Evolutionary conservation across 768 basidiomycete species (phyloP).

Genomic region (Lentinula edodes): DNA sequence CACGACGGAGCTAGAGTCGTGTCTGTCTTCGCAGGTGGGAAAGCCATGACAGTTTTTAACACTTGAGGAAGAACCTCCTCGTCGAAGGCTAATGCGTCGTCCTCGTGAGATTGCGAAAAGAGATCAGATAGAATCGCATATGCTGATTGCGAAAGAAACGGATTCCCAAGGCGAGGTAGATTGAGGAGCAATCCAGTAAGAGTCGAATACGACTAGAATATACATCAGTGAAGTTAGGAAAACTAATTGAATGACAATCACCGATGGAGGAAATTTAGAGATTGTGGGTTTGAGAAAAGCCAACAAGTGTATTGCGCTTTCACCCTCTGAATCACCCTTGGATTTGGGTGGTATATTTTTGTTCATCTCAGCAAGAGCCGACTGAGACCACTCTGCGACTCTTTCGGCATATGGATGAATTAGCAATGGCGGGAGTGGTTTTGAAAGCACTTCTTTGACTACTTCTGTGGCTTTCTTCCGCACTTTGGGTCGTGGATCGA

Average conservation of each 20-base stretch:
- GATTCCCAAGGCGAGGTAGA: constrained; percentile 82
- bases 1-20: constrained; percentile 66
- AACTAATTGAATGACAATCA: constrained; percentile 32
- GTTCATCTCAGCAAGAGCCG: constrained; percentile 59
- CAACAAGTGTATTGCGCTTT: constrained; percentile 75
- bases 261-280: constrained; percentile 57
- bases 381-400: constrained; percentile 75
- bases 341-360: constrained; percentile 56
- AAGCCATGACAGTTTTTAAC: constrained; percentile 61
- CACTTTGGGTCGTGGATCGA: constrained; percentile 92
- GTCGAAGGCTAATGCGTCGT: constrained; percentile 41
- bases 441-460: constrained; percentile 68
- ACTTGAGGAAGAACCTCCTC: constrained; percentile 56
- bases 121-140: constrained; percentile 85
- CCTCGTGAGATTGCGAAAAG: constrained; percentile 49
- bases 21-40: constrained; percentile 68
- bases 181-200: constrained; percentile 70
- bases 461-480: constrained; percentile 86
- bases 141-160: constrained; percentile 83
- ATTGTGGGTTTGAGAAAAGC: constrained; percentile 65
- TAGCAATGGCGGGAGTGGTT: constrained; percentile 70
- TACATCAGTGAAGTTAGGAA: constrained; percentile 3
- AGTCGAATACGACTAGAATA: constrained; percentile 58
- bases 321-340: constrained; percentile 54
- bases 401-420: constrained; percentile 83